A percentile compares a stretch with the other conserved stretches of the same genome.
Conservation (phyloP, 768 basidiomycete genomes). For the Glaciozyma antarctica region DNA sequence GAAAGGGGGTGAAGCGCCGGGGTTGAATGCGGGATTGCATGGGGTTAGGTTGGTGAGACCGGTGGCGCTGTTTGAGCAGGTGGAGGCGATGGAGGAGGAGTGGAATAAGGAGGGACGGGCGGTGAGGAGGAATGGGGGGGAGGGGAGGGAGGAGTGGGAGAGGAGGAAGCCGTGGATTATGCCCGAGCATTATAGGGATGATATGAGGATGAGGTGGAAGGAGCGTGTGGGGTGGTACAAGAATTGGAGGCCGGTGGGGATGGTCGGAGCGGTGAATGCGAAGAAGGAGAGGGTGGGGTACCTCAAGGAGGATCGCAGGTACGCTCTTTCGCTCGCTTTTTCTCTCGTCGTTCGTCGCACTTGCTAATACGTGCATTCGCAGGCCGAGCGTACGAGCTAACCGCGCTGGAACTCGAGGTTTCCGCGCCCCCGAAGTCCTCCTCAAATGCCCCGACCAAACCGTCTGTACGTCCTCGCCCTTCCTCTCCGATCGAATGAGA, state of each 20-base stretch:
- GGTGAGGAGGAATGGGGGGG: neutral
- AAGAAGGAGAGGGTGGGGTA: constrained; percentile 62
- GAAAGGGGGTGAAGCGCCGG: neutral
- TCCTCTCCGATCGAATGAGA: neutral
- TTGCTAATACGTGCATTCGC: neutral
- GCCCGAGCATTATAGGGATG: constrained; percentile 9
- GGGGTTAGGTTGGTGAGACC: constrained; percentile 18
- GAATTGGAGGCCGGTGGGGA: constrained; percentile 28
- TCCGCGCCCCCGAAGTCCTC: constrained; percentile 91
- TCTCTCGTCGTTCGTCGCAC: neutral
- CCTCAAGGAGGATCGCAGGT: constrained; percentile 47
- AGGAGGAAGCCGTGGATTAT: constrained; percentile 36
- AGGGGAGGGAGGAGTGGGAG: neutral
- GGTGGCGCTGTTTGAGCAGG: constrained; percentile 20
- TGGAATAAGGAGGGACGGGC: constrained; percentile 16
- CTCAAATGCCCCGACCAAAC: constrained; percentile 88
- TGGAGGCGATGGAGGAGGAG: neutral
- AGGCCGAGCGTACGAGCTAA: constrained; percentile 84
- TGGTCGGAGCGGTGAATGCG: constrained; percentile 23
- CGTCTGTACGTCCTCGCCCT: constrained; percentile 56
- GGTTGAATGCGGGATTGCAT: constrained; percentile 18
- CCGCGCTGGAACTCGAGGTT: constrained; percentile 90
- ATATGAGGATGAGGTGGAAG: constrained; percentile 16
- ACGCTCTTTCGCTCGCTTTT: constrained; percentile 13
- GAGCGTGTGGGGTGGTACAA: constrained; percentile 23